A percentile compares a stretch with the other conserved stretches of the same genome.
phyloP scores from a whole-genome alignment of 306 rosid species.

The Sphenostylis stenocarpa region DNA sequence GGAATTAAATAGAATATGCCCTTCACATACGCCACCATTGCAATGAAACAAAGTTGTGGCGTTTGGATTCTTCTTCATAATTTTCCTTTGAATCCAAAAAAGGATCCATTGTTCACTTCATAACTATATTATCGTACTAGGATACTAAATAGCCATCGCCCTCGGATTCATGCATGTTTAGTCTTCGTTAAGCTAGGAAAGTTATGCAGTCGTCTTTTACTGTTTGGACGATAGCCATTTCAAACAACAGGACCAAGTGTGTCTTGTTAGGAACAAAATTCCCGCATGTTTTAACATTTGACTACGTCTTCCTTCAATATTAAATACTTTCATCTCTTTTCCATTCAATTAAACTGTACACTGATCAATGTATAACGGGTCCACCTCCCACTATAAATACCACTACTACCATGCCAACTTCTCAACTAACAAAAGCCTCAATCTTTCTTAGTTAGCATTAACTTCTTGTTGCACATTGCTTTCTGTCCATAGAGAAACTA shows the following conservation, averaged over 20 bases:
- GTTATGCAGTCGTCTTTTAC: background rate
- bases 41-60: no score
- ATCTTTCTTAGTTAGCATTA: background rate
- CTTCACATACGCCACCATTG: no score
- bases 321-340: background rate
- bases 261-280: background rate
- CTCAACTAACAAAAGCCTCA: background rate
- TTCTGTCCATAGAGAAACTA: background rate
- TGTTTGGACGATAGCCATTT: background rate
- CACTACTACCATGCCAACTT: background rate
- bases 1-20: no score
- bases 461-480: background rate
- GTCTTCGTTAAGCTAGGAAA: background rate
- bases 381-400: background rate
- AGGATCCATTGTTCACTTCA: no score
- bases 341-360: background rate
- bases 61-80: no score
- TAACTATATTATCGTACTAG: background rate
- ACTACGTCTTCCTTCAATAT: slow-evolving; percentile 6
- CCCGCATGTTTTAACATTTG: background rate
- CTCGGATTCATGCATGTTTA: background rate
- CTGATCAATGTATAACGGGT: background rate
- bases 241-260: background rate
- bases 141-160: background rate
- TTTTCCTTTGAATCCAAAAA: no score